Evolutionary conservation across 108 stramenopile species (phyloP).

Genomic region (Nitzschia sp.): DNA sequence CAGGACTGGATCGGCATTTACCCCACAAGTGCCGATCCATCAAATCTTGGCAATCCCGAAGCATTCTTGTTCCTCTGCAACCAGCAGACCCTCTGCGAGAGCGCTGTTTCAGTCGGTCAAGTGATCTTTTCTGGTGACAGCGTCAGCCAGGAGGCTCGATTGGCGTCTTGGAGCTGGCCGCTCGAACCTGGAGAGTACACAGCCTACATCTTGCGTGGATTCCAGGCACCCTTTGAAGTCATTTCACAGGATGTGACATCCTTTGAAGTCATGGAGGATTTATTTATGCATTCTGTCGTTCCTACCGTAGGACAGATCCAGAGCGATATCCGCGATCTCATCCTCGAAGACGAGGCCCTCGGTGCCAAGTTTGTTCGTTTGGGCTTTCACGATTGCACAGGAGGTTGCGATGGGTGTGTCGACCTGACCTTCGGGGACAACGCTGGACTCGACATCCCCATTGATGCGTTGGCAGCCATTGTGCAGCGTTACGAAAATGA

Average conservation of each 20-base stretch:
- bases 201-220: constrained; percentile 4
- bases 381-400: constrained; percentile 57
- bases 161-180: not conserved
- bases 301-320: not conserved
- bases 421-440: constrained; percentile 48
- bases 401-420: constrained; percentile 55
- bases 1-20: constrained; percentile 26
- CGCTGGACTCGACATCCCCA: constrained; percentile 42
- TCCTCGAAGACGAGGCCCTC: not conserved
- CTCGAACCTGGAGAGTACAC: not conserved
- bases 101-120: not conserved
- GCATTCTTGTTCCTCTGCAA: not conserved
- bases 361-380: constrained; percentile 45
- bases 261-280: not conserved
- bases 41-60: not conserved
- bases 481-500: constrained; percentile 25
- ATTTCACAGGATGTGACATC: not conserved
- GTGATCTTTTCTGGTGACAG: not conserved
- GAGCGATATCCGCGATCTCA: not conserved
- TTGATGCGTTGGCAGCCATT: constrained; percentile 41
- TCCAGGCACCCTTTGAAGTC: not conserved
- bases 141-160: not conserved
- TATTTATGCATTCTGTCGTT: not conserved
- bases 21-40: not conserved
- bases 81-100: not conserved